Evolutionary conservation across 1,139 yeast species (phyloP), one percentile per base, ranked within the genome.

Genomic region (Diutina mesorugosa): DNA sequence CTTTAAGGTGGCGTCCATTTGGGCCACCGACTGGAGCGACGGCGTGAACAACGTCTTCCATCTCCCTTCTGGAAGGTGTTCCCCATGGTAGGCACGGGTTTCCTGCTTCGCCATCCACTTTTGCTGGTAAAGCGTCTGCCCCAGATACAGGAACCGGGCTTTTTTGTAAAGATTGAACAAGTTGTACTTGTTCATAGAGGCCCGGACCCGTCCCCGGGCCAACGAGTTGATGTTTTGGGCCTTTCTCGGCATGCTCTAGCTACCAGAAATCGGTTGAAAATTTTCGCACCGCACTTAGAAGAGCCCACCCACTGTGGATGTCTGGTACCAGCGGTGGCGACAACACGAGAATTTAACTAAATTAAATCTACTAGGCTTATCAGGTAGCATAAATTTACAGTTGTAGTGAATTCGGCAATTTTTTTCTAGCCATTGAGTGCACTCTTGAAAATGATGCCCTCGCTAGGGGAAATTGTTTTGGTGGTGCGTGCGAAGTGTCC

Each of bases 51-150:
- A 70, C 35, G 83, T 75, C 66, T 86, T 83, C 83, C 91, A 89
- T 66, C 93, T 83, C 32, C 83, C 75, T 69, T 93, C 99, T 0
- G 95, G 87, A 58, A 93, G 72, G 67, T 87, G 91, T 66, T 93
- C 98, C 63, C 99, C 99, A 68, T 93, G 99, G 69, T 93, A 93
- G 1, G 95, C 87, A 72, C 99, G 81, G 4, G 98, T 85, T 67
- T 90, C 97, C 66, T 85, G 86, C 69, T 95, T 93, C 57, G 97
- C 86, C 9, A 78, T 73, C 91, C 96, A 93, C 72, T 90, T 90
- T 70, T 91, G 97, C 72, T 90, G 97, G 72, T 79, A 93, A 58
- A 89, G 72, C 16, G 90, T 80, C 65, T 80, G 81, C 9, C 83
- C 79, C 58, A 76, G 64, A 66, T 76, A 80, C 58, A 73, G 76